phyloP scores from a whole-genome alignment of 176 grass and related monocot genomes.

The Oryza australiensis region DNA sequence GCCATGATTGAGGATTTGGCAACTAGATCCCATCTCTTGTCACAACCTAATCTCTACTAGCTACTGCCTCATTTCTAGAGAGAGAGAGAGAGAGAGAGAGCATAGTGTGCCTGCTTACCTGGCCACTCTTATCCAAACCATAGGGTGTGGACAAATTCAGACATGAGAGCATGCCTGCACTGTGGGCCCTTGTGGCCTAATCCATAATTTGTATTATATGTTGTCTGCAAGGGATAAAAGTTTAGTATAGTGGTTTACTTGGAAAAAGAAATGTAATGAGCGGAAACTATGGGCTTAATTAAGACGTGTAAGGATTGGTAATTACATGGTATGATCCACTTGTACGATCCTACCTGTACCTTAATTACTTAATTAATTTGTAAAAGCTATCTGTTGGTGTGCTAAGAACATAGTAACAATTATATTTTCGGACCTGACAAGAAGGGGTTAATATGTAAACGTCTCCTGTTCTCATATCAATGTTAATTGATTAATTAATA shows the following conservation, averaged over 20 bases:
- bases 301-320: too few relatives aligned
- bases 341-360: background rate
- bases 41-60: background rate
- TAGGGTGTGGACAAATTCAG: slow-evolving; percentile 23
- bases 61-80: background rate
- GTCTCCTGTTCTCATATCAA: background rate
- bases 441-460: background rate
- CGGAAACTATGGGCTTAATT: background rate
- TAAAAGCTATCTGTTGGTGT: background rate
- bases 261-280: background rate
- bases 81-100: too few relatives aligned
- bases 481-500: background rate
- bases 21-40: slow-evolving; percentile 20
- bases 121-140: slow-evolving; percentile 31
- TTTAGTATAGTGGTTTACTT: background rate
- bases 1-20: slow-evolving; percentile 22
- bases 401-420: background rate
- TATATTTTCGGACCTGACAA: background rate
- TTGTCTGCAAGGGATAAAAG: background rate
- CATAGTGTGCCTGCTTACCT: background rate
- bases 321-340: background rate
- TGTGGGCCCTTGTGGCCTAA: background rate
- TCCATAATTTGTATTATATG: background rate
- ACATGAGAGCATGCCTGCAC: background rate
- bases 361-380: background rate